These are phyloP conservation scores for Ailanthus altissimus DNA, from an alignment of 345 rosid species.

Conservation along the genomic window DNA sequence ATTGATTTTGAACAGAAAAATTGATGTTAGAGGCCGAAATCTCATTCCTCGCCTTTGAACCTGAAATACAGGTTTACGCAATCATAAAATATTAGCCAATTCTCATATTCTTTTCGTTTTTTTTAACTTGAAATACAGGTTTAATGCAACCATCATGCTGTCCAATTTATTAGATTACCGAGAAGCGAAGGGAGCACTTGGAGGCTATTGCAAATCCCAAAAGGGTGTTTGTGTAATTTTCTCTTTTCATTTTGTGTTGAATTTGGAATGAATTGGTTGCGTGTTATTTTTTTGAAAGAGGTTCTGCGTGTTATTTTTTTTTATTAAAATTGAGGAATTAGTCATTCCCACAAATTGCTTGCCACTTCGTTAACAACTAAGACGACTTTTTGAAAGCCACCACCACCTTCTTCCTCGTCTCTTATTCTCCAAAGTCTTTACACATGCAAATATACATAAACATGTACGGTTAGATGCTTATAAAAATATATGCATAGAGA, in stretches of 20 bases:
- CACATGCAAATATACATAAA: not conserved
- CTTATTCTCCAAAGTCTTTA: not conserved
- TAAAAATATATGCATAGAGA: not conserved
- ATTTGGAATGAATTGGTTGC: not conserved
- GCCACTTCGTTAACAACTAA: not conserved
- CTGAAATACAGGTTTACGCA: no score
- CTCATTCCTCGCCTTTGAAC: no score
- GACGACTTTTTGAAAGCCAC: slow-evolving; percentile 24
- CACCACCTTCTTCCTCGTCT: not conserved
- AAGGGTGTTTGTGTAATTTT: not conserved
- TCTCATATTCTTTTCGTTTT: no score
- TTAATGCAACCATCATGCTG: no score
- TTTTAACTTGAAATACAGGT: no score
- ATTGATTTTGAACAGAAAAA: no score
- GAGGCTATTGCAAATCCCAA: not conserved
- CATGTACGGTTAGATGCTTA: not conserved
- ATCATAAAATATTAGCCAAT: no score
- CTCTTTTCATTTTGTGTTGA: not conserved
- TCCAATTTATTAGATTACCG: not conserved
- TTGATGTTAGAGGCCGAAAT: no score
- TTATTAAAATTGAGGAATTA: not conserved
- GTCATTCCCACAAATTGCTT: not conserved
- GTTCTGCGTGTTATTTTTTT: not conserved
- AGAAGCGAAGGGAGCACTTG: no score
- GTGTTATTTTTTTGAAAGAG: not conserved